Base-by-base conservation (phyloP, 139 green algal genomes). In the Micractinium conductrix region DNA sequence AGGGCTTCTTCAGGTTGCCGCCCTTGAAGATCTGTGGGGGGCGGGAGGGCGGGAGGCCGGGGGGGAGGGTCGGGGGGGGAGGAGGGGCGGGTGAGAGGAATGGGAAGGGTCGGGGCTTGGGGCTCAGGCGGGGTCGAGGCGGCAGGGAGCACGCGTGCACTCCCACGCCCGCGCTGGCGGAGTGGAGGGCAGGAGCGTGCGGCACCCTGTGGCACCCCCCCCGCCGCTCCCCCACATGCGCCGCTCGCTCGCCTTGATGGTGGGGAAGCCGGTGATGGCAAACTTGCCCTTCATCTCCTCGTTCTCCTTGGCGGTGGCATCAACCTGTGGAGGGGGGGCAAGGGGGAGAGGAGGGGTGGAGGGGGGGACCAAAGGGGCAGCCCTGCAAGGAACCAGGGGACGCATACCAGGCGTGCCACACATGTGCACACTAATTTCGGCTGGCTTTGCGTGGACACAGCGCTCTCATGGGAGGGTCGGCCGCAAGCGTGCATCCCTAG, bases 251-350 rank as follows among this genome's bases (percentile, higher is more conserved):
- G 33, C 73, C 80, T 91, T 94, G 22, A 94, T 55, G 5, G 91
- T 94, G 38, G 91, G 91, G 68, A 91, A 94, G 53, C 87, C 90
- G 38, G 79, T 53, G 45, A 94, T 83, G 21, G 85, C 78, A 71
- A 83, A 94, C 78, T 90, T 86, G 19, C 63, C 35, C 43, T 86
- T 84, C 33, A 93, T 48, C 7, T 17, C 37, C 63, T 93, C 85
- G 84, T 91, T 91, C 35, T 55, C 79, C 38, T 93, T 85, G 19
- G 85, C 75, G 1, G 87, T 90, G 37, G 76, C 81, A 53, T 94
- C 87, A 2, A 91, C 70, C 83, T 86, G 75, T n/a, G n/a, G n/a
- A n/a, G n/a, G n/a, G n/a, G n/a, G n/a, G n/a, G n/a, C n/a, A n/a
- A n/a, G n/a, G n/a, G n/a, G n/a, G n/a, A n/a, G n/a, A n/a, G n/a